Percentiles rank a stretch among this genome's conserved stretches.
phyloP scores from a whole-genome alignment of 73 alveolate species.

The Paramecium primaurelia region DNA sequence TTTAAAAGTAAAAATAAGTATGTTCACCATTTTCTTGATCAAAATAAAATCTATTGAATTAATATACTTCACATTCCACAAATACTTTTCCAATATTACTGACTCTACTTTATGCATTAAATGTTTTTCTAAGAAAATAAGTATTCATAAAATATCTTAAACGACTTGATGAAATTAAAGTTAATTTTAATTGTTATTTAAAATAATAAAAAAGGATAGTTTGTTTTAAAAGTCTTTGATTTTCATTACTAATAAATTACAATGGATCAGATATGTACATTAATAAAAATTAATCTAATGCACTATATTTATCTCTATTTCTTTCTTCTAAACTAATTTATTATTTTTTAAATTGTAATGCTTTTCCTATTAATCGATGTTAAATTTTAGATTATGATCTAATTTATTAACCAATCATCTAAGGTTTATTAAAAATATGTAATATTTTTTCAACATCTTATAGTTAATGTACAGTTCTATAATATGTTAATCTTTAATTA shows the following conservation, averaged over 20 bases:
- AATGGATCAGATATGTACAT: not conserved
- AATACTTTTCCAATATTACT: conserved; percentile 38
- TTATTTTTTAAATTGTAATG: not conserved
- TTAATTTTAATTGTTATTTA: conserved; percentile 21
- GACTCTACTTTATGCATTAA: conserved; percentile 33
- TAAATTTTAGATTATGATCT: not conserved
- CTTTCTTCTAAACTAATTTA: not conserved
- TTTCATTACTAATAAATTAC: not conserved
- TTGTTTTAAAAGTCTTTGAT: not conserved
- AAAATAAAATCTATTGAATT: conserved; percentile 6
- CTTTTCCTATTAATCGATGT: not conserved
- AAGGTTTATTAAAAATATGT: not conserved
- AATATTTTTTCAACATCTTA: not conserved
- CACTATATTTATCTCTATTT: not conserved
- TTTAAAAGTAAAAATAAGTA: not conserved
- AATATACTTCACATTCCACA: conserved; percentile 2
- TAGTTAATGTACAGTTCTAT: not conserved
- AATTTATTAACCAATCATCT: not conserved
- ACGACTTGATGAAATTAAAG: conserved; percentile 25
- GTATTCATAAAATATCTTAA: conserved; percentile 37
- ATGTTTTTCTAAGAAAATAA: not conserved
- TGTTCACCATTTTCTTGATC: not conserved
- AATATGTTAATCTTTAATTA: not conserved
- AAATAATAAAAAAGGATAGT: conserved; percentile 15
- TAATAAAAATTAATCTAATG: not conserved